phyloP scores from a whole-genome alignment of 495 filamentous ascomycete genomes.

The Penicillium ucsense region DNA sequence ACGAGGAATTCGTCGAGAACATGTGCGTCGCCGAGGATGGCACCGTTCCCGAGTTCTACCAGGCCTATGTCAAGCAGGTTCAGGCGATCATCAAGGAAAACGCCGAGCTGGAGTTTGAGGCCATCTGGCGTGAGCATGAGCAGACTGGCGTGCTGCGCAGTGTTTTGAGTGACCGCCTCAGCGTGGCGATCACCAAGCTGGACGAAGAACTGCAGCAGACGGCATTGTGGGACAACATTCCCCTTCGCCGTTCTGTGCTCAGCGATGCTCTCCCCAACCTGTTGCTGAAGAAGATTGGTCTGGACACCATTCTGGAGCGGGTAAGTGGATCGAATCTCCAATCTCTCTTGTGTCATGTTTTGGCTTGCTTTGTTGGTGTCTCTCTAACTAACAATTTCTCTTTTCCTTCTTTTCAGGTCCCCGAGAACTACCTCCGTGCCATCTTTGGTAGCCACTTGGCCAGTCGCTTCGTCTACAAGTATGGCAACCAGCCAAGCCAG shows the following conservation, averaged over 20 bases:
- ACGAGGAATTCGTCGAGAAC: constrained; percentile 74
- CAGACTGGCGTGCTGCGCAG: constrained; percentile 68
- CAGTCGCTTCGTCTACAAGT: constrained; percentile 90
- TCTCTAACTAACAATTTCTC: constrained; percentile 5
- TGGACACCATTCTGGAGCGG: constrained; percentile 75
- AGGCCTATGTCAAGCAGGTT: constrained; percentile 83
- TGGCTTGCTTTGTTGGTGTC: too few relatives aligned
- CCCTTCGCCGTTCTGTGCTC: constrained; percentile 67
- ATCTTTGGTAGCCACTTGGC: constrained; percentile 96
- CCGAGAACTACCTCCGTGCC: constrained; percentile 81
- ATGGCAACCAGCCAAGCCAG: constrained; percentile 84
- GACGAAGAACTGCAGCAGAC: constrained; percentile 93
- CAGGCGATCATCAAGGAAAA: constrained; percentile 84
- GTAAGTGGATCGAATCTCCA: constrained; percentile 31
- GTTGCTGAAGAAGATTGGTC: constrained; percentile 78
- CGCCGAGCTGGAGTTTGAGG: constrained; percentile 88
- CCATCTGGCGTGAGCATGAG: constrained; percentile 91
- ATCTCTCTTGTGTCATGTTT: not conserved
- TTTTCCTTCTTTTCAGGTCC: constrained; percentile 45
- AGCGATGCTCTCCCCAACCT: constrained; percentile 78
- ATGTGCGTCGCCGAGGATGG: constrained; percentile 84
- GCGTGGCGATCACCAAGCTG: constrained; percentile 81
- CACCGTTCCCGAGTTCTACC: constrained; percentile 79
- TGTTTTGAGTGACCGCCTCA: constrained; percentile 79
- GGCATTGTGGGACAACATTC: constrained; percentile 78